Percentiles rank a stretch among this genome's conserved stretches.
phyloP scores from a whole-genome alignment of 192 early-diverging fungal genomes.

The Linnemannia exigua region DNA sequence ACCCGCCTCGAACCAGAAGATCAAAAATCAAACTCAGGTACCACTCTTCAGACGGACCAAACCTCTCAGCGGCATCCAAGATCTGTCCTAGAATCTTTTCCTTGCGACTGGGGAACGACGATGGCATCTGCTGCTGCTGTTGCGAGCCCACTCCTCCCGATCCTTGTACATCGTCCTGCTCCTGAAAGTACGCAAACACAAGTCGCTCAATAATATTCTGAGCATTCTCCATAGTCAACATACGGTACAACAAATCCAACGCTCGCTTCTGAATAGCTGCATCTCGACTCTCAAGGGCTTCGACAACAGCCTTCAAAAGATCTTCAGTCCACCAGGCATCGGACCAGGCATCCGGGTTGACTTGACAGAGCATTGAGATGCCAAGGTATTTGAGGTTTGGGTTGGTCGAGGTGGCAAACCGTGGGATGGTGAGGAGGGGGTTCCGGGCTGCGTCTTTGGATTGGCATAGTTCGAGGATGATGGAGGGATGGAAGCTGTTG shows the following conservation, averaged over 20 bases:
- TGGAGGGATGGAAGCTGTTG: conserved; percentile 39
- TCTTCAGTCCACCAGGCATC: conserved; percentile 50
- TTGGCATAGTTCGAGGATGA: conserved; percentile 36
- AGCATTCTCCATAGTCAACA: conserved; percentile 47
- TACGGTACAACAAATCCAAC: conserved; percentile 42
- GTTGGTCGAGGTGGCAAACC: conserved; percentile 61
- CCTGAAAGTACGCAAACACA: conserved; percentile 43
- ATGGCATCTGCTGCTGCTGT: background rate
- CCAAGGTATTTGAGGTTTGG: conserved; percentile 68
- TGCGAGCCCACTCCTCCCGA: background rate
- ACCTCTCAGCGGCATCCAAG: conserved; percentile 47
- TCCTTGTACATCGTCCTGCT: conserved; percentile 9
- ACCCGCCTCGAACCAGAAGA: conserved; percentile 22
- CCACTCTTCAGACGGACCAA: conserved; percentile 41
- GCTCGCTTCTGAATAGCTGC: conserved; percentile 28
- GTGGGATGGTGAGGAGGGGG: conserved; percentile 52
- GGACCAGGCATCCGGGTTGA: conserved; percentile 51
- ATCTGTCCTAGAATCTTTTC: conserved; percentile 52
- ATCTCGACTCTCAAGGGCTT: conserved; percentile 44
- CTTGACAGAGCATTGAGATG: conserved; percentile 53
- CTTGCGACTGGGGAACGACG: conserved; percentile 6
- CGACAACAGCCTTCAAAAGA: conserved; percentile 32
- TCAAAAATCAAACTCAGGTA: conserved; percentile 43
- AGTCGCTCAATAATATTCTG: conserved; percentile 54
- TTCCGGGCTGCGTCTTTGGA: conserved; percentile 33